Conservation (phyloP, 345 rosid genomes). For the Mangifera indica region DNA sequence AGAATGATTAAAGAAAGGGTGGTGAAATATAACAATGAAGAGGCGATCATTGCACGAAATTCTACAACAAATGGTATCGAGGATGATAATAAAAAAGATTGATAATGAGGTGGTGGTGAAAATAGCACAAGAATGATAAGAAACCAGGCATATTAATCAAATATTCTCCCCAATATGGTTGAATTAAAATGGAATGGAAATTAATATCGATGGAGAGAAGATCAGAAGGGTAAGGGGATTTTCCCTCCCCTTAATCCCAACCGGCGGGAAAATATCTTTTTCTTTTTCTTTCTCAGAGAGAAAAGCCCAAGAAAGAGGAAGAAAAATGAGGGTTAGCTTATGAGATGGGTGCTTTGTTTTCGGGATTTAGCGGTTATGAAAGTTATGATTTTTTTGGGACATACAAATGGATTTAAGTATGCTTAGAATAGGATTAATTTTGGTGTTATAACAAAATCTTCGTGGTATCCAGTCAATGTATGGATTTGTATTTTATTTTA, state of each 20-base stretch:
- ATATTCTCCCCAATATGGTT: background rate
- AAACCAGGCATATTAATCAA: slow-evolving; percentile 7
- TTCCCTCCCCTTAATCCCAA: slow-evolving; percentile 31
- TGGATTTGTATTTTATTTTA: too few species aligned
- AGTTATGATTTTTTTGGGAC: slow-evolving; percentile 13
- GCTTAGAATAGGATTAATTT: too few species aligned
- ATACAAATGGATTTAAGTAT: background rate
- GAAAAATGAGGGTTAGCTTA: background rate
- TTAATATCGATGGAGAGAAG: slow-evolving; percentile 5
- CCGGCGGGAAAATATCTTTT: slow-evolving; percentile 27
- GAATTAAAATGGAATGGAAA: background rate
- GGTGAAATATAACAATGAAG: slow-evolving; percentile 29
- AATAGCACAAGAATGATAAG: background rate
- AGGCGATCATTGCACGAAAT: slow-evolving; percentile 27
- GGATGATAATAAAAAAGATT: slow-evolving; percentile 3
- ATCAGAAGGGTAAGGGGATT: slow-evolving; percentile 4
- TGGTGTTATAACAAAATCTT: too few species aligned
- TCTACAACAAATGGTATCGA: slow-evolving; percentile 11
- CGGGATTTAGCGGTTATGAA: slow-evolving; percentile 17
- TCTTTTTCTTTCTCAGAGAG: background rate
- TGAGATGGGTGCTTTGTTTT: slow-evolving; percentile 11
- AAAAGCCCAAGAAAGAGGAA: background rate
- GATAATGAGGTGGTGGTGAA: background rate
- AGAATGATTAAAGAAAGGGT: slow-evolving; percentile 29
- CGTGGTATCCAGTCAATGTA: too few species aligned